Base-by-base conservation (phyloP, 2,329 filamentous ascomycete species). In the Ceratocystis colombiana region DNA sequence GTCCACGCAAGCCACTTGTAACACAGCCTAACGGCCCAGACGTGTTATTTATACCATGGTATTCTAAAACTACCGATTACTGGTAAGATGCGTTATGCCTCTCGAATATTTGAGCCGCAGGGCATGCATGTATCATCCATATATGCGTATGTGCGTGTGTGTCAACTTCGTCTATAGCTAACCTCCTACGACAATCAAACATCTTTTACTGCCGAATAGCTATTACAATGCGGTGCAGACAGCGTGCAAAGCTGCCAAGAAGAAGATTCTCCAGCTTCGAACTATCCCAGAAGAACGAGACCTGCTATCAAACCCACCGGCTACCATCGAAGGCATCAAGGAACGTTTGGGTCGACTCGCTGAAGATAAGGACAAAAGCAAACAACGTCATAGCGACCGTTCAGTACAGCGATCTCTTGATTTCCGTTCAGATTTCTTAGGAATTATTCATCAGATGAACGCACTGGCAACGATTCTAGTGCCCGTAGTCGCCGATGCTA, bases 201-300 rank as follows among this genome's bases (percentile, higher is more conserved):
- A 15, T 15, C 22, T 53, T 20, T 22, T 45, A 48, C 12, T 22
- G 5, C 3, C 3, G 2, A 55, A 44, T 22, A 67, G 66, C 8
- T 67, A 67, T 33, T 67, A 67, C 46, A 67, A 65, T 17, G 25
- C 37, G 20, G 66, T 63, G 2, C 66, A 67, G 33, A 50, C 61
- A 17, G 55, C 62, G 22, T 62, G 62, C 55, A 64, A 50, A n/a
- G 62, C 64, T n/a, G 55, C 53, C 45, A 67, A 65, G n/a, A 62
- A 61, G 25, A 67, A 65, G 30, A 62, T 67, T 12, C 12, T 64
- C 30, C 66, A 64, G 22, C 50, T 67, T 5, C 44, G 62, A 30
- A 30, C 65, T 22, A 46, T 20, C 1, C 41, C 62, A n/a, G 62
- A 65, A 53, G 66, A 67, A 25, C 44, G 53, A 4, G 62, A 65